A percentile compares a stretch with the other conserved stretches of the same genome.
Conservation (phyloP, 352 stramenopile species). For the Phytophthora meadii region DNA sequence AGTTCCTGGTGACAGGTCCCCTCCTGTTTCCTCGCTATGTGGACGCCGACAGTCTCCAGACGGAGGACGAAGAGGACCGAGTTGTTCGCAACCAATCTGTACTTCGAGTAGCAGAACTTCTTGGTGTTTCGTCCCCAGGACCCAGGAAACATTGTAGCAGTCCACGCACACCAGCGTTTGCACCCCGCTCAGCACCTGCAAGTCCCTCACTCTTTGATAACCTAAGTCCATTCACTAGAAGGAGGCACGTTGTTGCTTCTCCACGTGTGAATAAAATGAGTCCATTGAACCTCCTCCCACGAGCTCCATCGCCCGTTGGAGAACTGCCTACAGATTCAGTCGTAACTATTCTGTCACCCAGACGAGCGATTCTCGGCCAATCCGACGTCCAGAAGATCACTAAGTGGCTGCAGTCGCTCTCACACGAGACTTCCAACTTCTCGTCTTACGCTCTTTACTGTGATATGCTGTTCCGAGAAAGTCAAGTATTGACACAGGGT, state of each 20-base stretch:
- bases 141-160: conserved; percentile 19
- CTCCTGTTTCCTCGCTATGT: conserved; percentile 34
- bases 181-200: background rate
- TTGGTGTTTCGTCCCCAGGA: conserved; percentile 3
- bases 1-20: background rate
- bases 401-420: conserved; percentile 64
- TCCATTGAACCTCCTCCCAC: conserved; percentile 17
- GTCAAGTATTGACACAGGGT: conserved; percentile 58
- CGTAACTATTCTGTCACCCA: conserved; percentile 18
- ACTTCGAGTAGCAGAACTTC: conserved; percentile 23
- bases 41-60: conserved; percentile 29
- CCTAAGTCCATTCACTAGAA: conserved; percentile 18
- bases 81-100: conserved; percentile 17
- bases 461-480: conserved; percentile 78
- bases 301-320: conserved; percentile 45
- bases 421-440: conserved; percentile 47
- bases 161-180: conserved; percentile 14
- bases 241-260: conserved; percentile 14
- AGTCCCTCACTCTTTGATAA: conserved; percentile 3
- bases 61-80: conserved; percentile 23
- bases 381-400: conserved; percentile 71
- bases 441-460: conserved; percentile 80
- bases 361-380: conserved; percentile 43
- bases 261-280: conserved; percentile 25
- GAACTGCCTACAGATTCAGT: conserved; percentile 39